These are phyloP conservation scores for Litchi chinensis DNA, from an alignment of 345 rosid genomes.

Conservation along the genomic window DNA sequence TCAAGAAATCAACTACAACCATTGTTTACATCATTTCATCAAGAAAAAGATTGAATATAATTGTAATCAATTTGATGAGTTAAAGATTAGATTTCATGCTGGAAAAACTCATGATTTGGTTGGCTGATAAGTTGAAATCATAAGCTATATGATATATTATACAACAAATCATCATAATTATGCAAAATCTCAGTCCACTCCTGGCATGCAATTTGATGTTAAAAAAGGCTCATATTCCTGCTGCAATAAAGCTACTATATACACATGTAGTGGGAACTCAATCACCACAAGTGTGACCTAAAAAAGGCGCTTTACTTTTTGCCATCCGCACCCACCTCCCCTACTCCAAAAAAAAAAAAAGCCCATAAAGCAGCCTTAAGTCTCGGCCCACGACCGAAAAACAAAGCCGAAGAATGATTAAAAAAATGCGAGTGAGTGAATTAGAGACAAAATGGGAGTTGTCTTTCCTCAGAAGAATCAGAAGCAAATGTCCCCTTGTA, in stretches of 20 bases:
- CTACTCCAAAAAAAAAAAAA: not conserved
- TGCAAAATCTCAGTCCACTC: not conserved
- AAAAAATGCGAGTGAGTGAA: not conserved
- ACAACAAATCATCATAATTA: not conserved
- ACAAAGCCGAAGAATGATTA: not conserved
- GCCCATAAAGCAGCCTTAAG: slow-evolving; percentile 25
- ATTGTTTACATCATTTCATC: too few relatives aligned
- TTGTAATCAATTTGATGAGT: not conserved
- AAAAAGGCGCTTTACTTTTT: not conserved
- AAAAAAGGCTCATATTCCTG: too few relatives aligned
- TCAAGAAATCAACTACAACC: not conserved
- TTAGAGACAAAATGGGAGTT: slow-evolving; percentile 35
- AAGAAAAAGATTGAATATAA: too few relatives aligned
- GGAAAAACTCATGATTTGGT: not conserved
- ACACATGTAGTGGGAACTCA: not conserved
- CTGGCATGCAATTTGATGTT: not conserved
- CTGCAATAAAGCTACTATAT: too few relatives aligned
- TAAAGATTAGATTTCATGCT: not conserved
- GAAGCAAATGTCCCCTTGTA: slow-evolving; percentile 58
- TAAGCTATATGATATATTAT: not conserved
- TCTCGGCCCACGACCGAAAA: slow-evolving; percentile 20
- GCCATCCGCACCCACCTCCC: not conserved
- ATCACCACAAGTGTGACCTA: not conserved
- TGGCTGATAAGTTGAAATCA: not conserved
- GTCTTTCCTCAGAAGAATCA: slow-evolving; percentile 30